phyloP scores from a whole-genome alignment of 495 filamentous ascomycete species.

The Trypethelium eluteriae region DNA sequence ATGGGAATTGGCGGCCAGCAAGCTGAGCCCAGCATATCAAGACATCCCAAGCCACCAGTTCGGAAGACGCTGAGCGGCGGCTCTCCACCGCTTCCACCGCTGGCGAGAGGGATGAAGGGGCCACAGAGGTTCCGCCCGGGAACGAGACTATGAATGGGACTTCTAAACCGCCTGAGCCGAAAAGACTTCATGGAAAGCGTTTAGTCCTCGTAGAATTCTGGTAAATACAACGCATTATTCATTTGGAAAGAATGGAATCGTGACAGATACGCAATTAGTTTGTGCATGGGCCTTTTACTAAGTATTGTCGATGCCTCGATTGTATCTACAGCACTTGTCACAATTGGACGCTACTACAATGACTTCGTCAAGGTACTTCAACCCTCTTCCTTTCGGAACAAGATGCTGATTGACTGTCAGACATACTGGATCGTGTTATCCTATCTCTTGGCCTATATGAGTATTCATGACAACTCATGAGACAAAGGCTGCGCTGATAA shows the following conservation, averaged over 20 bases:
- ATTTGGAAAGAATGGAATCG: background rate
- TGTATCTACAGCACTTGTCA: conserved; percentile 14
- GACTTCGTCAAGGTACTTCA: conserved; percentile 12
- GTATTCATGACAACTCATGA: background rate
- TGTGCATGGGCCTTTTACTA: conserved; percentile 15
- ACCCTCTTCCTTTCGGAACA: background rate
- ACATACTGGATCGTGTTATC: conserved; percentile 17
- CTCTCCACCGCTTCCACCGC: conserved; percentile 3
- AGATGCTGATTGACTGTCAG: conserved; percentile 6
- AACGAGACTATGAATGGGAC: background rate
- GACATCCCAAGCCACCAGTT: conserved; percentile 7
- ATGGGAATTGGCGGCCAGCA: background rate
- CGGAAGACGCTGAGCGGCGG: conserved; percentile 3
- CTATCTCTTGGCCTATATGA: conserved; percentile 19
- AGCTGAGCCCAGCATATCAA: conserved; percentile 8
- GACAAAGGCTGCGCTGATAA: background rate
- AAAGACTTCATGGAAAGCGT: conserved; percentile 9
- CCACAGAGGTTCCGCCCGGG: background rate
- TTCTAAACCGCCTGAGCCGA: conserved; percentile 2
- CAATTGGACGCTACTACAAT: conserved; percentile 15
- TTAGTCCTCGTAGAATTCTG: conserved; percentile 6
- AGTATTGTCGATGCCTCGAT: conserved; percentile 18
- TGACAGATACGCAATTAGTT: conserved; percentile 4
- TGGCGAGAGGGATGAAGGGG: background rate
- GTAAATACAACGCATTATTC: background rate